Evolutionary conservation across 164 flowering plant species (phyloP), one percentile per base, ranked within the genome.

Genomic region (Magnolia sinica): DNA sequence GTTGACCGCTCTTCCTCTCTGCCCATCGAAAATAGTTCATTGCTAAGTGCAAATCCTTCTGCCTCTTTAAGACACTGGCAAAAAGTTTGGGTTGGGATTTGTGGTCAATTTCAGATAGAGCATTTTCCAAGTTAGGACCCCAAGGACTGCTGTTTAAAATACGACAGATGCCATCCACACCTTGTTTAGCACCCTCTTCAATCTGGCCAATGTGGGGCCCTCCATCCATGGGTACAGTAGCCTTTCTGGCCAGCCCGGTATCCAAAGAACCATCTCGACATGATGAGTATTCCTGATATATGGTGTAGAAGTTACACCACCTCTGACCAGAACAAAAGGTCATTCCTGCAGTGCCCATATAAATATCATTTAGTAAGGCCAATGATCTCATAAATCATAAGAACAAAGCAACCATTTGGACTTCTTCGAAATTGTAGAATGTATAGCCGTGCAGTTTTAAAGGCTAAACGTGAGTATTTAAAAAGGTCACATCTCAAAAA

Each of bases 1-100:
- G 83, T 76, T 83, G 84, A 76, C 83, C 82, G 14, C 82, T 85
- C 77, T 74, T 83, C 73, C 79, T 87, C 85, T 92, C 94, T 27
- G 79, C 88, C 98, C 98, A 95, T 71, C 90, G 86, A 74, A 95
- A 95, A 82, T 87, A 95, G 66, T 85, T 86, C 19, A 92, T 61
- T n/a, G 98, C 98, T n/a, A 78, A 29, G 73, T 83, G 77, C 1
- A 81, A 82, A 86, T 95, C 90, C 76, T 87, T 88, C 77, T 91
- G 76, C 82, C 88, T 88, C 88, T 84, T 88, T 68, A 95, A 84
- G 24, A 93, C 97, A 29, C 88, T 89, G 80, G 81, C 79, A 50
- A 91, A 86, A 63, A 87, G 37, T 63, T 86, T 89, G 19, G 87
- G 83, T 70, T 86, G 85, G 77, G 84, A 90, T 22, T 78, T 80